Base-by-base conservation (phyloP, 805 yeast genomes). In the Ogataea methanolica region DNA sequence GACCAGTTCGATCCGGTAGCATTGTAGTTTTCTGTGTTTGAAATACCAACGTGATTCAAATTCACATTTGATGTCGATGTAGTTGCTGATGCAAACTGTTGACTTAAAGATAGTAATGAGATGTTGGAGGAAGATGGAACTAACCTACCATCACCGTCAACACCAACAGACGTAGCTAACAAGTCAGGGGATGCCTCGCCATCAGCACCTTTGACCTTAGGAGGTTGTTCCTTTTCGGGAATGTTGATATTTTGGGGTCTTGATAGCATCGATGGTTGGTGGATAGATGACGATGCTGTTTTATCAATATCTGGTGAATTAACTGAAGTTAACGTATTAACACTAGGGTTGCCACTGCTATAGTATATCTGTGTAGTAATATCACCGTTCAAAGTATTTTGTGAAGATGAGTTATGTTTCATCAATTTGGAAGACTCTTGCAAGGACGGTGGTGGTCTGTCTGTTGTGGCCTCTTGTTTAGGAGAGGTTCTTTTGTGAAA, bases 101-200 rank as follows among this genome's bases (percentile, higher is more conserved):
- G 65, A 43, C 58, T 67, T 36, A 69, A 55, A 1, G 72, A 68
- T 8, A 69, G 54, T 16, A 69, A 53, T 8, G 73, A 64, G 14
- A 66, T 67, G 22, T 61, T 61, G 12, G 71, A 65, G 6, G 71
- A 57, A 5, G 72, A 63, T 6, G 71, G 70, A 14, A 68, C 59
- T 19, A 68, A 50, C 17, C 58, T 44, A 1, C 67, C 67, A 6
- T 61, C 66, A 22, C 60, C 48, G n/a, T 62, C 69, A 7, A 52
- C 54, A 4, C 69, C 70, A 5, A 64, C 66, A 0, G 71, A 67
- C 1, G 68, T 61, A 2, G 71, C 72, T 35, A 65, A 52, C 40
- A 68, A 56, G 29, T 55, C 59, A 9, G 71, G 70, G 7, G 71
- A 62, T 3, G 51, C 55, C 43, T 51, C 55, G 26, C 51, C 54